Base-by-base conservation (phyloP, 2,329 filamentous ascomycete species). In the Lecanicillium sp. region DNA sequence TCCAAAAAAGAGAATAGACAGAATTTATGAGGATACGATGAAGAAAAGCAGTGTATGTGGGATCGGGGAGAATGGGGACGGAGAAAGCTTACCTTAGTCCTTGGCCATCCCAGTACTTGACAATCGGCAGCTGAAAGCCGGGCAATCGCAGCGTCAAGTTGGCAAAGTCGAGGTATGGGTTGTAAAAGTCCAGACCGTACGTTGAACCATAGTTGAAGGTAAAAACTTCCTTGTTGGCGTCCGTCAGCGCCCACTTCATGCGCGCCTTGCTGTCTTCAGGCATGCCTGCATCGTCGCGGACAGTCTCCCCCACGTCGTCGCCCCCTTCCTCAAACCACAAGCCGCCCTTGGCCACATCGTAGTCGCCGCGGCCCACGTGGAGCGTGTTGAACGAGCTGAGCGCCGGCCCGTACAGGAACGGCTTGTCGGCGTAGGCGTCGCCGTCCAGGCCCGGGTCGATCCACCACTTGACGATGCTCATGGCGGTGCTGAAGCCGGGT, bases 371-470 rank as follows among this genome's bases (percentile, higher is more conserved):
- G 0, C 87, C 86, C 3, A 89, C 72, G 30, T 81, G 66, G 12
- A 96, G 64, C 17, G 76, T 68, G 54, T 95, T 95, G 58, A 94
- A 88, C 2, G 79, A 84, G 42, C 80, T 84, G 36, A 94, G 59
- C 0, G 87, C 81, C 0, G 87, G 81, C 0, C 90, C 89, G 53
- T 92, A 96, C 4, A 97, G 64, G 53, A 88, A 87, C 1, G 90
- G 92, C 49, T 75, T 70, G 53, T 97, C 89, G 4, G 86, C 84
- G 49, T 94, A 89, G 0, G 86, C 81, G 57, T 98, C 89, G 9
- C 88, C 89, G 8, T 96, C 87, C 1, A 98, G 65, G 0, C 88
- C 87, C 0, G 90, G 90, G 55, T 98, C 90, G 35, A 97, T 83
- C 66, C 81, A 85, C 84, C 86, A 94, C 50, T 85, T 86, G 19